Conservation (phyloP, 179 eudicot species). For the Spergularia azorica region DNA sequence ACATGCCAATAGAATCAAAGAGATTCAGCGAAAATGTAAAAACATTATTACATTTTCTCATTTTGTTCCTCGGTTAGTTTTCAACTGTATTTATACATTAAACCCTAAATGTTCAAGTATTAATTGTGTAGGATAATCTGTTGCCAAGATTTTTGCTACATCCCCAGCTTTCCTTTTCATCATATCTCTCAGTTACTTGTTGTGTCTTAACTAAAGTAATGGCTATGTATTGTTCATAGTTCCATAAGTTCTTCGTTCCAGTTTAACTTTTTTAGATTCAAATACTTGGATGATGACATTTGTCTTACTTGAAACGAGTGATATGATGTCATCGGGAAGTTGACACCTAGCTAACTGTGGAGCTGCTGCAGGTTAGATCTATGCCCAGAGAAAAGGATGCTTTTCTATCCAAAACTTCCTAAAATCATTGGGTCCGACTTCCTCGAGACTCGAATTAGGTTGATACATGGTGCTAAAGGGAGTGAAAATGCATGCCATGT, state of each 20-base stretch:
- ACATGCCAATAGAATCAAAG: slow-evolving; percentile 34
- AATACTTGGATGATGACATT: neutral
- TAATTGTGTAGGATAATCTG: neutral
- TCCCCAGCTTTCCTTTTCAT: neutral
- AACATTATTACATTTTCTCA: slow-evolving; percentile 65
- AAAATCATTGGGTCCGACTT: slow-evolving; percentile 65
- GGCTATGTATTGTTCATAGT: neutral
- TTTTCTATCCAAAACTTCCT: slow-evolving; percentile 71
- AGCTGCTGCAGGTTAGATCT: slow-evolving; percentile 52
- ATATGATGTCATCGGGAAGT: neutral
- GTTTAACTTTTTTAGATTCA: neutral
- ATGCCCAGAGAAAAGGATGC: slow-evolving; percentile 82
- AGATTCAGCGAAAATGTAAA: slow-evolving; percentile 51
- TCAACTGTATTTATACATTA: neutral
- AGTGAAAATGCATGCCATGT: slow-evolving; percentile 56
- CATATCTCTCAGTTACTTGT: neutral
- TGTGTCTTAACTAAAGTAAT: neutral
- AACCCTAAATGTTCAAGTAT: neutral
- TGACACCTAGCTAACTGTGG: neutral
- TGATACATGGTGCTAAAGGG: slow-evolving; percentile 52
- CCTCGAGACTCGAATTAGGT: slow-evolving; percentile 65
- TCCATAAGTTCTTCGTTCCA: neutral
- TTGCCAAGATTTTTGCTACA: neutral
- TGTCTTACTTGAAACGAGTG: neutral
- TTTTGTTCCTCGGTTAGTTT: slow-evolving; percentile 67